Percentiles rank a stretch among this genome's conserved stretches.
Conservation (phyloP, 306 rosid genomes). For the Lathyrus tuberosus region DNA sequence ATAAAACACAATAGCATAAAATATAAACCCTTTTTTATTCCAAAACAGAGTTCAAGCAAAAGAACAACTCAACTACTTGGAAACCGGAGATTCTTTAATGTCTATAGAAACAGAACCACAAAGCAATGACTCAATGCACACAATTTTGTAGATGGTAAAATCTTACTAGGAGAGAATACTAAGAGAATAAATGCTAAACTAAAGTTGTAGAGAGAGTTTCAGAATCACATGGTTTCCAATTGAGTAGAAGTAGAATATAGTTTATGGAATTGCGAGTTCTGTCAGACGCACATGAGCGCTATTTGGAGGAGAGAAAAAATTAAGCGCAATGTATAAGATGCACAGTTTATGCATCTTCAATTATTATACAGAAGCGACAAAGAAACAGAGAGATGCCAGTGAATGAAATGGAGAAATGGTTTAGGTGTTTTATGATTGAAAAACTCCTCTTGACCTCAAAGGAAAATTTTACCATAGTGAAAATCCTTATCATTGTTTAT, state of each 20-base stretch:
- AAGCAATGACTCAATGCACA: not conserved
- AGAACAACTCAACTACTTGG: conserved; percentile 13
- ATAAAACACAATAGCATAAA: conserved; percentile 31
- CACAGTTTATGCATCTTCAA: not conserved
- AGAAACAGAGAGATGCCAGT: not conserved
- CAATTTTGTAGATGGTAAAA: conserved; percentile 4
- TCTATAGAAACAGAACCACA: conserved; percentile 18
- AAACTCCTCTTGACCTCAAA: conserved; percentile 16
- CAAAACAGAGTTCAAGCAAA: conserved; percentile 25
- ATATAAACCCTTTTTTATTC: conserved; percentile 22
- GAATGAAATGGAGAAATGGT: conserved; percentile 20
- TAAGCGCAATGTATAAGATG: not conserved
- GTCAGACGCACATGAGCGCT: too few species aligned
- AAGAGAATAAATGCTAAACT: conserved; percentile 19
- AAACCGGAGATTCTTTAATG: conserved; percentile 28
- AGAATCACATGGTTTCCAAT: not conserved
- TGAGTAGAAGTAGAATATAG: too few species aligned
- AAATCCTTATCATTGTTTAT: not conserved
- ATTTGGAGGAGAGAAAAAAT: not conserved
- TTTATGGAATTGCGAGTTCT: too few species aligned
- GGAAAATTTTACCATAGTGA: conserved; percentile 5
- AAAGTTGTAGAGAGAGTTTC: not conserved
- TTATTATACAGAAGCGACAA: conserved; percentile 9
- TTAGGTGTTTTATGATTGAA: not conserved
- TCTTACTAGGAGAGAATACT: not conserved